Percentiles rank a stretch among this genome's conserved stretches.
phyloP scores from a whole-genome alignment of 305 asterid genomes.

The Fraxinus nigra region DNA sequence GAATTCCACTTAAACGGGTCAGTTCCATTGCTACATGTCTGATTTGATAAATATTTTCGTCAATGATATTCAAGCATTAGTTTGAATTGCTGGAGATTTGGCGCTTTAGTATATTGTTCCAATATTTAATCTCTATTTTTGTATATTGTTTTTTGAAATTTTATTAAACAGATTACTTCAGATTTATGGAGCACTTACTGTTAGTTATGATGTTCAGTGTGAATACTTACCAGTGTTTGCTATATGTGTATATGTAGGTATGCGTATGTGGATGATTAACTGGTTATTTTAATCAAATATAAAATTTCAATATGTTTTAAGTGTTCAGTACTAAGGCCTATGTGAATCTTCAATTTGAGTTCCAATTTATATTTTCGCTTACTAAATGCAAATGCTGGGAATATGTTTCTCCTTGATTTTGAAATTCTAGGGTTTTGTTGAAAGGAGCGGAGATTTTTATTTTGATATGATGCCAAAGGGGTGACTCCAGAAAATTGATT shows the following conservation, averaged over 20 bases:
- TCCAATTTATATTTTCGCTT: not conserved
- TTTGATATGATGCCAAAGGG: not conserved
- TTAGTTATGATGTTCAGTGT: not conserved
- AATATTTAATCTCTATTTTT: not conserved
- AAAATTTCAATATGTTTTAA: not conserved
- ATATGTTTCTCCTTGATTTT: not conserved
- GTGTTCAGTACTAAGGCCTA: not conserved
- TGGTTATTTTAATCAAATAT: not conserved
- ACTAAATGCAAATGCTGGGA: not conserved
- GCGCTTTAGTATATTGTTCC: not conserved
- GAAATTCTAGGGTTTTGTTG: not conserved
- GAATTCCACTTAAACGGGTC: slow-evolving; percentile 17
- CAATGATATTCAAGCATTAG: not conserved
- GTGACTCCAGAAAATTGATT: not conserved
- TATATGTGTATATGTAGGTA: not conserved
- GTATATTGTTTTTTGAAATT: not conserved
- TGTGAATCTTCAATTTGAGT: not conserved
- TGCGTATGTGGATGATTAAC: not conserved
- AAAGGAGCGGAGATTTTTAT: not conserved
- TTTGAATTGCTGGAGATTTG: not conserved
- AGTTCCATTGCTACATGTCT: not conserved
- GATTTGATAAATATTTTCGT: not conserved
- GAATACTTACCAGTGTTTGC: not conserved
- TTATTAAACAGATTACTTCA: not conserved
- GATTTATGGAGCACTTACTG: not conserved